These are phyloP conservation scores for Aciculoconidium aculeatum DNA, from an alignment of 805 yeast species.

Conservation along the genomic window DNA sequence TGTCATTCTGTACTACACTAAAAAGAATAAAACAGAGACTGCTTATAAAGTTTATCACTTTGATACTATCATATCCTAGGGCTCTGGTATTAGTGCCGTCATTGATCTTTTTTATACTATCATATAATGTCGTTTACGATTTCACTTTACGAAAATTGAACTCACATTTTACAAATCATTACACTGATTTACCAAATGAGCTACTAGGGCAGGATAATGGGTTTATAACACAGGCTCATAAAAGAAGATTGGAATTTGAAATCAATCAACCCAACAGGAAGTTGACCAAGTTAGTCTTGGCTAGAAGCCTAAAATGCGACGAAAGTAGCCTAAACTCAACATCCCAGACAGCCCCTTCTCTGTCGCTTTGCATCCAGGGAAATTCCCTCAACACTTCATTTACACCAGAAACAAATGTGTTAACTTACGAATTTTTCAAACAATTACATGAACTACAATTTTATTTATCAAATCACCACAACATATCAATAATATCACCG, in stretches of 20 bases:
- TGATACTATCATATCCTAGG: constrained; percentile 22
- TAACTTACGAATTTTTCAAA: constrained; percentile 10
- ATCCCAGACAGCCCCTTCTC: no score
- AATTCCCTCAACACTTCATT: no score
- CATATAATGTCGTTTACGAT: constrained; percentile 33
- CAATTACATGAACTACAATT: constrained; percentile 8
- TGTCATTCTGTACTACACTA: no score
- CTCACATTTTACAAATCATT: constrained; percentile 13
- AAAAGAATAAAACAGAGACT: constrained; percentile 4
- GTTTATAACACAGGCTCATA: no score
- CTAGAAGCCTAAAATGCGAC: no score
- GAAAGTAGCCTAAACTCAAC: no score
- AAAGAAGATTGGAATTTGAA: no score
- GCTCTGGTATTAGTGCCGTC: constrained; percentile 26
- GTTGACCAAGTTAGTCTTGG: no score
- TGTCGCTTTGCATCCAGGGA: no score
- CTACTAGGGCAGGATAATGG: no score
- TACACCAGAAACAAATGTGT: constrained; percentile 10
- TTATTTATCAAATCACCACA: constrained; percentile 2
- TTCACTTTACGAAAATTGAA: constrained; percentile 23
- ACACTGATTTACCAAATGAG: constrained; percentile 7
- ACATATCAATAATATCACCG: constrained; percentile 9
- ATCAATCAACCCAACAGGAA: no score
- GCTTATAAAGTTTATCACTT: constrained; percentile 10
- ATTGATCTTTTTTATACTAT: constrained; percentile 23